These are phyloP conservation scores for Penicillium freii DNA, from an alignment of 2,329 filamentous ascomycete species.

Conservation along the genomic window DNA sequence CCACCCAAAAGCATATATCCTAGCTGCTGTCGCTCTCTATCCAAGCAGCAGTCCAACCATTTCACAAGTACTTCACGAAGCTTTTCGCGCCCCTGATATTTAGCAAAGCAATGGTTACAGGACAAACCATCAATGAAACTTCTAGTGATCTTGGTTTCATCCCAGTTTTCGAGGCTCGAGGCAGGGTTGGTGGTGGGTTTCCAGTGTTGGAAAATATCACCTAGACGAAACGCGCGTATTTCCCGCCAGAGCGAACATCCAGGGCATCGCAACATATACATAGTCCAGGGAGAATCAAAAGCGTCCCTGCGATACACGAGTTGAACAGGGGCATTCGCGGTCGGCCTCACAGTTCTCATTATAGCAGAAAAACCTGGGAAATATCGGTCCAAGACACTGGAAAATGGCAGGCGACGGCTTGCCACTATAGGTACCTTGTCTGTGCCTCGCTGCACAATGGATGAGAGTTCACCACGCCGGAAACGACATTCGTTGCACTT, in stretches of 20 bases:
- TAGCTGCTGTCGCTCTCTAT: neutral
- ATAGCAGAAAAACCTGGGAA: constrained; percentile 2
- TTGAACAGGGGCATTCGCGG: neutral
- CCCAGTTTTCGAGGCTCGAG: neutral
- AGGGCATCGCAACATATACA: neutral
- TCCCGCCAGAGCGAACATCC: neutral
- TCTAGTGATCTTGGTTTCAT: neutral
- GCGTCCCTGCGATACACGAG: neutral
- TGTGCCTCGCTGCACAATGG: neutral
- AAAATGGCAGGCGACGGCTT: neutral
- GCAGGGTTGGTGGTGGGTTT: neutral
- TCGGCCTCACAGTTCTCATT: neutral
- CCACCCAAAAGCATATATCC: neutral
- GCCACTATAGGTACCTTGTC: neutral
- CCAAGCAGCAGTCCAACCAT: neutral
- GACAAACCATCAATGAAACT: neutral
- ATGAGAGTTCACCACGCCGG: neutral
- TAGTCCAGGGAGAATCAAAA: neutral
- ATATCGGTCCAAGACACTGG: constrained; percentile 1
- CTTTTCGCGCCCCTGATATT: neutral
- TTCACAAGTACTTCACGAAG: neutral
- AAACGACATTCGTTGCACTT: constrained; percentile 12
- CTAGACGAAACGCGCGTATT: neutral
- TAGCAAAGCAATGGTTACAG: constrained; percentile 6
- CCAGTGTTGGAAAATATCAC: neutral